Base-by-base conservation (phyloP, 352 stramenopile genomes). In the Pythium diclinum region DNA sequence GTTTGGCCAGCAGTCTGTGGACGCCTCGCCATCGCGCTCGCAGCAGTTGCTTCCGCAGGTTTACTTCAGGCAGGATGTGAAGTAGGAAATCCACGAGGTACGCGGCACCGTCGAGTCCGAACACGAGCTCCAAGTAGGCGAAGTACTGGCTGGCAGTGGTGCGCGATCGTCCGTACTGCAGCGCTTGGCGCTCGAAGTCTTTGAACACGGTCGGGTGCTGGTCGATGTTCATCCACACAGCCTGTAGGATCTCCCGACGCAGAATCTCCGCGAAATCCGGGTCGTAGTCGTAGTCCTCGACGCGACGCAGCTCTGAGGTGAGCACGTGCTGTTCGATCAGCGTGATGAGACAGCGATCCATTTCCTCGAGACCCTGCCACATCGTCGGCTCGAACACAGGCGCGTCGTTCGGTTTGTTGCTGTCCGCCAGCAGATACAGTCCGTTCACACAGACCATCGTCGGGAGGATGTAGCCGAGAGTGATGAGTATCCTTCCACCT, bases 71-170 rank as follows among this genome's bases (percentile, higher is more conserved):
- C 28, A 95, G 72, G 21, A 95, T 83, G 52, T 93, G 75, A 33
- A 93, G 74, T 55, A 95, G 51, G 59, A 95, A 92, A 63, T 95
- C 86, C 16, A 92, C 82, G 19, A 95, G 75, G 57, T 93, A 95
- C 16, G 67, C 74, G 0, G 80, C 85, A 32, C 84, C 84, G 21
- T 91, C 81, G 33, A 84, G 40, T 36, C 84, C 82, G 61, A 95
- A 95, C n/a, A 83, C 78, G 14, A 92, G 67, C 53, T 92, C 86
- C 21, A 95, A 56, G 61, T 93, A 95, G 70, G 90, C 80, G 59
- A 88, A 77, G 44, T 92, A 95, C 54, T 83, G 76, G 17, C 48
- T 66, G 6, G 79, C 83, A 1, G 81, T 74, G 3, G 73, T 87
- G 17, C 74, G 72, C 9, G 72, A 72, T 49, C 89, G 88, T 49